Percentiles rank a stretch among this genome's conserved stretches.
Conservation (phyloP, 352 stramenopile species). For the Pythium biforme region DNA sequence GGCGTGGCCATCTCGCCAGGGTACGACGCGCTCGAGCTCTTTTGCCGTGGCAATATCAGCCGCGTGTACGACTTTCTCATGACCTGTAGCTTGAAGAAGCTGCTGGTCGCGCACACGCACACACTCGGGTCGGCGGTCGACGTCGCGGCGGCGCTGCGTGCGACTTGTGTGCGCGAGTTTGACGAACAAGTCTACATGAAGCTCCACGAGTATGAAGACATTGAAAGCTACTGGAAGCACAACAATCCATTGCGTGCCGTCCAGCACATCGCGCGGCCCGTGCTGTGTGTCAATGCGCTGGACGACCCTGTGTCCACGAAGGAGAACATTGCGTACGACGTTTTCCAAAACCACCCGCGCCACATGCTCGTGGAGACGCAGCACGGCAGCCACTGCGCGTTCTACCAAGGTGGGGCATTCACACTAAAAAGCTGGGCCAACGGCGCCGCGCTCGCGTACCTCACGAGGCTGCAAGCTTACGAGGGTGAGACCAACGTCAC, state of each 20-base stretch:
- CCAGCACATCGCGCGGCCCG: slow-evolving; percentile 47
- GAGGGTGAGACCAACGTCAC: background rate
- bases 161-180: slow-evolving; percentile 64
- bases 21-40: slow-evolving; percentile 77
- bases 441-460: slow-evolving; percentile 55
- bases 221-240: slow-evolving; percentile 63
- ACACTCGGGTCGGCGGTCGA: slow-evolving; percentile 51
- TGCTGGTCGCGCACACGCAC: slow-evolving; percentile 50
- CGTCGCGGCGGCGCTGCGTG: slow-evolving; percentile 40
- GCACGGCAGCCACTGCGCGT: slow-evolving; percentile 73
- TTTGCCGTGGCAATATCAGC: slow-evolving; percentile 63
- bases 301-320: slow-evolving; percentile 79
- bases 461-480: slow-evolving; percentile 40
- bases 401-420: slow-evolving; percentile 55
- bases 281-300: slow-evolving; percentile 74
- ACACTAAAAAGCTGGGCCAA: slow-evolving; percentile 69
- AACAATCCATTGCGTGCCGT: slow-evolving; percentile 80
- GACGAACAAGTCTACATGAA: slow-evolving; percentile 80
- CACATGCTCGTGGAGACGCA: slow-evolving; percentile 55
- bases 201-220: slow-evolving; percentile 67
- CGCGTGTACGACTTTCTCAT: slow-evolving; percentile 78
- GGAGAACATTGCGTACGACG: slow-evolving; percentile 63
- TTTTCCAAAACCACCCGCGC: slow-evolving; percentile 49
- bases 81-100: slow-evolving; percentile 70
- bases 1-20: slow-evolving; percentile 73